Evolutionary conservation across 371 early-diverging fungal genomes (phyloP).

Genomic region (Lichtheimia corymbifera): DNA sequence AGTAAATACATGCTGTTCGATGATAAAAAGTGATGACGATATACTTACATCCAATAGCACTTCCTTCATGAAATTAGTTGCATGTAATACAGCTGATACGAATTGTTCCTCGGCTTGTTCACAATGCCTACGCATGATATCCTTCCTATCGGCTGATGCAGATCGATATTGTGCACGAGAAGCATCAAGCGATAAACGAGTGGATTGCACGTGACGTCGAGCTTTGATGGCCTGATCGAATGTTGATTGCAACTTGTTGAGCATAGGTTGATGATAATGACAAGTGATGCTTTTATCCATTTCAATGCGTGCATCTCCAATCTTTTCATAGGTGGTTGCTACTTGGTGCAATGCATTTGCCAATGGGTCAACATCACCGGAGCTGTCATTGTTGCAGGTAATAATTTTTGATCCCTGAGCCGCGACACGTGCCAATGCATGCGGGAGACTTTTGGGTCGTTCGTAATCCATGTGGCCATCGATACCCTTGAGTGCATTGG

Average conservation of each 20-base stretch:
- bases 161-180: background rate
- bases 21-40: background rate
- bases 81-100: background rate
- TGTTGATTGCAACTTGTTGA: background rate
- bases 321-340: background rate
- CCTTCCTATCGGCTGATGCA: background rate
- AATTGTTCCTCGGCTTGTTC: background rate
- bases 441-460: background rate
- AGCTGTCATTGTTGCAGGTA: too few relatives aligned
- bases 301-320: background rate
- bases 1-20: background rate
- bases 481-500: background rate
- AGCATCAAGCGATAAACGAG: background rate
- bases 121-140: background rate
- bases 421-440: background rate
- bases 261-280: background rate
- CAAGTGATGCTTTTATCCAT: background rate
- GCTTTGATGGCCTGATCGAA: background rate
- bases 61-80: background rate
- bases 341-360: background rate
- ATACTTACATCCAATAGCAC: background rate
- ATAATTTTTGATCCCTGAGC: background rate
- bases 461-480: background rate
- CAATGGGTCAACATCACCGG: background rate
- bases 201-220: conserved; percentile 1